Conservation (phyloP, 2,329 filamentous ascomycete genomes). For the Teratosphaeriaceae sp. region DNA sequence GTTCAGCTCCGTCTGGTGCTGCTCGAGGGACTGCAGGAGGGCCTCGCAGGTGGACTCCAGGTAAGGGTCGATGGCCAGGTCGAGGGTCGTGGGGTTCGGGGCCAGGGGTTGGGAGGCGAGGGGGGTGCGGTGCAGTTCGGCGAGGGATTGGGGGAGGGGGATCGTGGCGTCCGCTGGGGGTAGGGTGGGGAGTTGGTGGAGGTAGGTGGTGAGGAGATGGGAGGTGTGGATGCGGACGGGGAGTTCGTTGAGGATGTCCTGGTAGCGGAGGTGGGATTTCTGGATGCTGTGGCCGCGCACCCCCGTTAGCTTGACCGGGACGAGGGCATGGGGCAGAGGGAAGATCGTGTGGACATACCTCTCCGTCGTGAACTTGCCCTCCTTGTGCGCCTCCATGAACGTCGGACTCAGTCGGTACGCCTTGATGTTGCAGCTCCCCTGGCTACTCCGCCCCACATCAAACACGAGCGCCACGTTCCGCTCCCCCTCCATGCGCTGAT, state of each 20-base stretch:
- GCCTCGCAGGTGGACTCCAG: conserved; percentile 97
- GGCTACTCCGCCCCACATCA: conserved; percentile 90
- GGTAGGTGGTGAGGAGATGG: conserved; percentile 88
- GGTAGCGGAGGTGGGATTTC: conserved; percentile 88
- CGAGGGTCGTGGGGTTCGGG: conserved; percentile 83
- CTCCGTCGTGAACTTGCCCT: conserved; percentile 95
- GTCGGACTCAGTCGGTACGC: conserved; percentile 82
- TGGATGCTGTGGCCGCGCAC: conserved; percentile 60
- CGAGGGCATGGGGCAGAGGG: no score
- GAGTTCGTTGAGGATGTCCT: conserved; percentile 87
- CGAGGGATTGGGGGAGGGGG: conserved; percentile 69
- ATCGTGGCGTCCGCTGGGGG: conserved; percentile 48
- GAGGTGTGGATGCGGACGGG: conserved; percentile 93
- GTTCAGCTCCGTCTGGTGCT: conserved; percentile 97
- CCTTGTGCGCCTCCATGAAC: conserved; percentile 90
- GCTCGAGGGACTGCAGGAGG: conserved; percentile 92
- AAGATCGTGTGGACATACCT: conserved; percentile 52
- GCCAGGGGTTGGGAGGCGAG: conserved; percentile 60
- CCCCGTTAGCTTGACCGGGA: conserved; percentile 17
- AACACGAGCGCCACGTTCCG: conserved; percentile 83
- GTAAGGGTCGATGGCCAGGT: conserved; percentile 93
- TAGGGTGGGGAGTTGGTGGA: conserved; percentile 80
- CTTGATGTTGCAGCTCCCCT: conserved; percentile 81
- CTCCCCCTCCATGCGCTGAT: conserved; percentile 88
- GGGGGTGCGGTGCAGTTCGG: conserved; percentile 64